Evolutionary conservation across 2,329 filamentous ascomycete genomes (phyloP).

Genomic region (Calycina herbarum): DNA sequence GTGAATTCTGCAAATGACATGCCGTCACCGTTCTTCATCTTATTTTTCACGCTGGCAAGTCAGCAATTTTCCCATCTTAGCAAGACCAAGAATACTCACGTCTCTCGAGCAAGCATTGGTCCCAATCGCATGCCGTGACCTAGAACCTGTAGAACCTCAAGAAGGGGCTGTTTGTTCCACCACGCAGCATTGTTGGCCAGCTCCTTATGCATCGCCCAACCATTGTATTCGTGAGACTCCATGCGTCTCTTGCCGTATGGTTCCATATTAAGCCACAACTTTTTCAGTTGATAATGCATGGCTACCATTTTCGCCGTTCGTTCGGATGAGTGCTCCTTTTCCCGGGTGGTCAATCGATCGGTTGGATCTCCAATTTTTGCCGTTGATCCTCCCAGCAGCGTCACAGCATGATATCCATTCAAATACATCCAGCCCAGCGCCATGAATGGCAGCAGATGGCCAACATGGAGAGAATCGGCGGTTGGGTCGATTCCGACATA

Average conservation of each 20-base stretch:
- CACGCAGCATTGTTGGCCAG: conserved; percentile 82
- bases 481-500: conserved; percentile 86
- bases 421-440: conserved; percentile 82
- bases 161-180: conserved; percentile 70
- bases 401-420: conserved; percentile 67
- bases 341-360: conserved; percentile 63
- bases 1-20: conserved; percentile 94
- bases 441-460: conserved; percentile 81
- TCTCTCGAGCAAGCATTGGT: conserved; percentile 84
- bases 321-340: conserved; percentile 50
- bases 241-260: conserved; percentile 58
- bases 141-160: conserved; percentile 73
- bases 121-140: conserved; percentile 76
- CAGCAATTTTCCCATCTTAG: conserved; percentile 12
- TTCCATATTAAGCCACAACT: conserved; percentile 74
- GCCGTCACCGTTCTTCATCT: conserved; percentile 81
- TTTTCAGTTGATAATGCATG: conserved; percentile 69
- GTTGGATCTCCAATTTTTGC: conserved; percentile 79
- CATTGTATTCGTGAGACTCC: conserved; percentile 61
- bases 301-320: conserved; percentile 65
- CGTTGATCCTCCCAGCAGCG: conserved; percentile 72
- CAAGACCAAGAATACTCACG: conserved; percentile 54
- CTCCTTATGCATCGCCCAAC: conserved; percentile 65
- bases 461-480: conserved; percentile 75
- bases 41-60: conserved; percentile 63